phyloP scores from a whole-genome alignment of 2,329 filamentous ascomycete species.

The Elsinoe perseae region DNA sequence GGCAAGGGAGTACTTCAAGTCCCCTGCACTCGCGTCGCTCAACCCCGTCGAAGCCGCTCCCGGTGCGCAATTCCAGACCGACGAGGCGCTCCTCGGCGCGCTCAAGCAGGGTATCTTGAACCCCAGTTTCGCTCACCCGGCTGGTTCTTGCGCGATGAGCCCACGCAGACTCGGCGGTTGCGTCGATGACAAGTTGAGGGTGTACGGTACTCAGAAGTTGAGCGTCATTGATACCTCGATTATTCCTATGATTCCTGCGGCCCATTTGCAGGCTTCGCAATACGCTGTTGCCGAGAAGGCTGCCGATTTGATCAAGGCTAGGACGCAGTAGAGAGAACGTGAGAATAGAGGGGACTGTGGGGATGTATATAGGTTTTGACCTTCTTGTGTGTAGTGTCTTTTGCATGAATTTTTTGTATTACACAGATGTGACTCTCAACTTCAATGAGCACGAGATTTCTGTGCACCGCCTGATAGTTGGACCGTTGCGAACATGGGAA shows the following conservation, averaged over 20 bases:
- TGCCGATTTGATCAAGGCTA: conserved; percentile 17
- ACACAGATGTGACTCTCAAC: too few relatives aligned
- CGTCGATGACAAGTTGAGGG: conserved; percentile 26
- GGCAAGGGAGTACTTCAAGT: conserved; percentile 30
- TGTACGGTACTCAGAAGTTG: conserved; percentile 25
- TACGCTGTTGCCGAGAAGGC: conserved; percentile 20
- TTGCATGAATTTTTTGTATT: background rate
- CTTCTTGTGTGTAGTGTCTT: background rate
- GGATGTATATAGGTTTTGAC: background rate
- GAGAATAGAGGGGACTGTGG: background rate
- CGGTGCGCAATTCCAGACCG: conserved; percentile 21
- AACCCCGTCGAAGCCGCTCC: conserved; percentile 28
- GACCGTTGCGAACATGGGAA: too few relatives aligned
- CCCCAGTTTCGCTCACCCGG: conserved; percentile 30
- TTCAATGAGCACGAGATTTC: too few relatives aligned
- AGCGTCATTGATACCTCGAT: conserved; percentile 26
- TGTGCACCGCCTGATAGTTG: too few relatives aligned
- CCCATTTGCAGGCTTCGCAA: conserved; percentile 17
- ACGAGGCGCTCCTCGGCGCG: conserved; percentile 21
- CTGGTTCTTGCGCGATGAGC: conserved; percentile 30
- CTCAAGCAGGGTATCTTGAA: conserved; percentile 18
- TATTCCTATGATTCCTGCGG: conserved; percentile 22
- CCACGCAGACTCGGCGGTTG: conserved; percentile 26
- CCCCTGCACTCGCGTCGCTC: conserved; percentile 27
- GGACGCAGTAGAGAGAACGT: background rate